phyloP scores from a whole-genome alignment of 192 early-diverging fungal species.

The Coemansia sp. region DNA sequence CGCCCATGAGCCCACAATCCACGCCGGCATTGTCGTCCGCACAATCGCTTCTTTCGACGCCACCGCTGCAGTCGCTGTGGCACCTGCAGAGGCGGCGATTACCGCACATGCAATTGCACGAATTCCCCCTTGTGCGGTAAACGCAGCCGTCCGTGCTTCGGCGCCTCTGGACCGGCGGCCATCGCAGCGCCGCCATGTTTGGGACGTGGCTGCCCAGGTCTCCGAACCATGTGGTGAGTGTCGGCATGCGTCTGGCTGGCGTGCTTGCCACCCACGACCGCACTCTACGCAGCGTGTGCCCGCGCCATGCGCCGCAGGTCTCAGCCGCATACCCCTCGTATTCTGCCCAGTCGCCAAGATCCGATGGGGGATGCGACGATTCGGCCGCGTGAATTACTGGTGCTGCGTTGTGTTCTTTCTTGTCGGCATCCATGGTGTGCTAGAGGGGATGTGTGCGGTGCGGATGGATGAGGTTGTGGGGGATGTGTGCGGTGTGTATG shows the following conservation, averaged over 20 bases:
- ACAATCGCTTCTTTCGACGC: neutral
- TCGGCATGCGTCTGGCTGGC: slow-evolving; percentile 14
- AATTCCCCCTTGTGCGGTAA: neutral
- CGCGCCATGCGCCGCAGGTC: slow-evolving; percentile 4
- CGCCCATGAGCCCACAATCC: neutral
- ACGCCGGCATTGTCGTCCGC: neutral
- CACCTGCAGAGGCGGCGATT: neutral
- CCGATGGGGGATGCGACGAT: slow-evolving; percentile 13
- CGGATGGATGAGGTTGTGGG: too few relatives aligned
- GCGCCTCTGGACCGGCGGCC: neutral
- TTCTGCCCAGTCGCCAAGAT: slow-evolving; percentile 30
- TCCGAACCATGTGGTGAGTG: slow-evolving; percentile 26
- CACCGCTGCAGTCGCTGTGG: slow-evolving; percentile 2
- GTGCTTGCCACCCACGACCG: slow-evolving; percentile 42
- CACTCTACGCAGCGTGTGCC: slow-evolving; percentile 27
- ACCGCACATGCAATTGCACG: neutral
- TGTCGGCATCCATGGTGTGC: neutral
- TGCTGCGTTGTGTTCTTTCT: neutral
- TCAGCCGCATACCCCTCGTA: neutral
- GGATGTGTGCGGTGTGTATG: too few relatives aligned
- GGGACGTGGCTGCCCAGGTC: slow-evolving; percentile 14
- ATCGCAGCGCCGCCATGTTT: neutral
- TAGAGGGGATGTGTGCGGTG: too few relatives aligned
- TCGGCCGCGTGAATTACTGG: neutral
- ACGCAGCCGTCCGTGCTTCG: slow-evolving; percentile 3